These are phyloP conservation scores for Ceratobasidium sp. DNA, from an alignment of 1,284 basidiomycete genomes.

Conservation along the genomic window DNA sequence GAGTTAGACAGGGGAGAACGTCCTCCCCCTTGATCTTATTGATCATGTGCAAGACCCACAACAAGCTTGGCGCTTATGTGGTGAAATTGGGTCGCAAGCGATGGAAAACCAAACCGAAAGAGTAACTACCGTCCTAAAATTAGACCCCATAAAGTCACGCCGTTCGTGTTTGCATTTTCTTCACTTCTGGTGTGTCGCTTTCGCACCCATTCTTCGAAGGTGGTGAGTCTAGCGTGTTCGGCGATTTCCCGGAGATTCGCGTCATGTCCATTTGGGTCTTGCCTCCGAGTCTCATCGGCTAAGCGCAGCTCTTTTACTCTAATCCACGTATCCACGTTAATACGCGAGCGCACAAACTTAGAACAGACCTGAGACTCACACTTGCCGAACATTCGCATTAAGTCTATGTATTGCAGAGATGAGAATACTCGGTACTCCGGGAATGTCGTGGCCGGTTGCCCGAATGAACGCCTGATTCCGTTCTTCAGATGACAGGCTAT, in stretches of 20 bases:
- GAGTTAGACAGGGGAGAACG: background rate
- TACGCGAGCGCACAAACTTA: background rate
- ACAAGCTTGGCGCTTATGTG: background rate
- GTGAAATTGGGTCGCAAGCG: background rate
- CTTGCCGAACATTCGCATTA: background rate
- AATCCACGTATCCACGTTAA: background rate
- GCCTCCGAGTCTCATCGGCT: background rate
- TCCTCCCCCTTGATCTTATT: background rate
- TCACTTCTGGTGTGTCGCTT: background rate
- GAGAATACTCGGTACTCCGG: constrained; percentile 53
- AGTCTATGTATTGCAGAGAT: background rate
- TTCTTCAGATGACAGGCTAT: constrained; percentile 54
- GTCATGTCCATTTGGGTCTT: constrained; percentile 20
- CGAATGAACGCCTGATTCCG: constrained; percentile 54
- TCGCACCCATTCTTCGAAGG: constrained; percentile 4
- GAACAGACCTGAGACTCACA: background rate
- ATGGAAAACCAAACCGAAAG: background rate
- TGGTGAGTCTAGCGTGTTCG: background rate
- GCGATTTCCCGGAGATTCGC: constrained; percentile 21
- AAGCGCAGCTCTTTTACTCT: background rate
- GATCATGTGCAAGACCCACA: background rate
- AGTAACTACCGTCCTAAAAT: background rate
- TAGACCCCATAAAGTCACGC: constrained; percentile 11
- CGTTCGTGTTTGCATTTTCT: background rate
- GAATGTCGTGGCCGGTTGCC: constrained; percentile 54